Evolutionary conservation across 345 rosid species (phyloP).

Genomic region (Gossypium rotundifolium): DNA sequence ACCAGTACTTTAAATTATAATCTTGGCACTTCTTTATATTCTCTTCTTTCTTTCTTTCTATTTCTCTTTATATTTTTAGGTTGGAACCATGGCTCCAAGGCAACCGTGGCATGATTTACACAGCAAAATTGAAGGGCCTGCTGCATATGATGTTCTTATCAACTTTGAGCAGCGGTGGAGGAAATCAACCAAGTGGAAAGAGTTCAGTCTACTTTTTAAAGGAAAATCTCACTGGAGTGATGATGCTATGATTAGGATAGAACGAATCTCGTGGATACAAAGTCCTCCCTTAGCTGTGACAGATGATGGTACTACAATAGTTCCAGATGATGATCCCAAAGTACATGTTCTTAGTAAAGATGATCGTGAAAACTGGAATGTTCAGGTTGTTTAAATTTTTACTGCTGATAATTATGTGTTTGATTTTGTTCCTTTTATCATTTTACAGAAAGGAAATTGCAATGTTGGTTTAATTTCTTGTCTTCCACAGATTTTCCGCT

Average conservation of each 20-base stretch:
- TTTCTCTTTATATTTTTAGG: conserved; percentile 29
- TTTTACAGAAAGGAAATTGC: background rate
- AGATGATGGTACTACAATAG: conserved; percentile 34
- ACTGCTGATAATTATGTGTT: background rate
- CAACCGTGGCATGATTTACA: conserved; percentile 98
- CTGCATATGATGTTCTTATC: conserved; percentile 89
- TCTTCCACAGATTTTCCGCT: conserved; percentile 53
- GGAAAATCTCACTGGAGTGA: conserved; percentile 65
- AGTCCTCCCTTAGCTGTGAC: conserved; percentile 43
- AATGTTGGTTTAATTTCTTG: background rate
- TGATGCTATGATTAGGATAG: conserved; percentile 74
- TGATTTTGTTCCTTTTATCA: background rate
- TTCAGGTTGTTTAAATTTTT: conserved; percentile 50
- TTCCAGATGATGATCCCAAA: conserved; percentile 48
- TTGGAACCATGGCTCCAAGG: conserved; percentile 71
- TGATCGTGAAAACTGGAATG: conserved; percentile 75
- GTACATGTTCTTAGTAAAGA: conserved; percentile 52
- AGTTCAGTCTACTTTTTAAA: conserved; percentile 54
- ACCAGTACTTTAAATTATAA: conserved; percentile 9
- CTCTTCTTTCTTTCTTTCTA: conserved; percentile 1
- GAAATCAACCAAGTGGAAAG: conserved; percentile 74
- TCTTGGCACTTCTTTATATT: conserved; percentile 1
- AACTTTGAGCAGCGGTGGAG: conserved; percentile 99
- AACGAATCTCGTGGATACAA: conserved; percentile 85
- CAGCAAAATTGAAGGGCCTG: conserved; percentile 85